Percentiles rank a stretch among this genome's conserved stretches.
phyloP scores from a whole-genome alignment of 257 asterid species.

The Plectranthus barbatus region DNA sequence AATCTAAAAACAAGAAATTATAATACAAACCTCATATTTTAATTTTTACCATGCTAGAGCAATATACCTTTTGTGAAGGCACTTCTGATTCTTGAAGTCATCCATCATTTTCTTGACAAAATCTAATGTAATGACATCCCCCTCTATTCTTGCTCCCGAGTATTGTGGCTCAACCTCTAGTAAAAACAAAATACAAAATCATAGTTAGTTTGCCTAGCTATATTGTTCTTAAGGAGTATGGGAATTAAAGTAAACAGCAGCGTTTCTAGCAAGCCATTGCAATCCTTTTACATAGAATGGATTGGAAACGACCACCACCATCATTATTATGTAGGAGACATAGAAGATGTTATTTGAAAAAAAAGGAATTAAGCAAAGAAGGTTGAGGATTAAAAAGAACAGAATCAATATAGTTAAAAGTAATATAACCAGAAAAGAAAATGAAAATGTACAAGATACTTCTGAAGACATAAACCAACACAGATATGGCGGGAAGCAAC shows the following conservation, averaged over 20 bases:
- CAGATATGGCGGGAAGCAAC: neutral
- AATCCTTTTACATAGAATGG: neutral
- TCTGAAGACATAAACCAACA: neutral
- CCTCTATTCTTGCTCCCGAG: constrained; percentile 89
- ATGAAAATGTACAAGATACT: neutral
- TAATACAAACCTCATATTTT: neutral
- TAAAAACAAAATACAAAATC: constrained; percentile 27
- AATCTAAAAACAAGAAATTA: no score
- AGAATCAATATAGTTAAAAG: neutral
- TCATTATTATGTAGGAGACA: neutral
- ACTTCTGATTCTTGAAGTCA: constrained; percentile 88
- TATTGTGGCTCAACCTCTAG: constrained; percentile 90
- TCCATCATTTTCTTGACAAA: constrained; percentile 93
- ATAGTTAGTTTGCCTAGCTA: constrained; percentile 6
- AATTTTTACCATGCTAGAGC: neutral
- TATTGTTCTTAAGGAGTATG: neutral
- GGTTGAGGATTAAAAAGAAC: neutral
- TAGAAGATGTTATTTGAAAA: neutral
- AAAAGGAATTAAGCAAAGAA: neutral
- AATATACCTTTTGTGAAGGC: constrained; percentile 69
- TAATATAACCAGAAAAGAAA: neutral
- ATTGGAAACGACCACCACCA: neutral
- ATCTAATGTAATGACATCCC: constrained; percentile 80
- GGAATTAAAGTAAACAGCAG: neutral
- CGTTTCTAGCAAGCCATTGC: neutral